A percentile compares a stretch with the other conserved stretches of the same genome.
Evolutionary conservation across 306 rosid genomes (phyloP).

Genomic region (Quercus dentata): DNA sequence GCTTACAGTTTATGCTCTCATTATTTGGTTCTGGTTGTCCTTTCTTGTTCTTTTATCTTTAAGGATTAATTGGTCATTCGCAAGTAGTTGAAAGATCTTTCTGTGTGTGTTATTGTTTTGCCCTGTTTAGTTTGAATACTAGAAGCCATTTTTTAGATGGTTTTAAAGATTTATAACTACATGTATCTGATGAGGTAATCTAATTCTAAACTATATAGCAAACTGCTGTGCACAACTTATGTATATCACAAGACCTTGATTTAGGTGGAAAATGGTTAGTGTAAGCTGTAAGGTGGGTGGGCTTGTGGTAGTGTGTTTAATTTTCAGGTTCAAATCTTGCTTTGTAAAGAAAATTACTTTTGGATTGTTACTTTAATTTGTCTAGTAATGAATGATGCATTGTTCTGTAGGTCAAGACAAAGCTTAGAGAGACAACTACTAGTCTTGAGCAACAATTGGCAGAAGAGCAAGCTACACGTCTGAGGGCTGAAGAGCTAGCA

Average conservation of each 20-base stretch:
- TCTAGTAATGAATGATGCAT: not conserved
- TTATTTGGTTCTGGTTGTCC: not conserved
- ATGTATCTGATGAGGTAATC: no score
- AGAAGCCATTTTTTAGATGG: not conserved
- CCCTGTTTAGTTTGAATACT: not conserved
- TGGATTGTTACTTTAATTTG: not conserved
- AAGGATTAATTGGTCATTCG: not conserved
- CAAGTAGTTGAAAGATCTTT: not conserved
- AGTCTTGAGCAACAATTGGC: constrained; percentile 72
- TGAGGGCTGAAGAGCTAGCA: constrained; percentile 57
- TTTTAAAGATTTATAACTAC: not conserved
- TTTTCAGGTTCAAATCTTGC: not conserved
- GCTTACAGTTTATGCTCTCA: not conserved
- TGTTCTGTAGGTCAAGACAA: constrained; percentile 44
- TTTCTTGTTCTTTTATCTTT: no score
- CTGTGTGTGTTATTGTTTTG: not conserved
- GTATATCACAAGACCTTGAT: not conserved
- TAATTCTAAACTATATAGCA: not conserved
- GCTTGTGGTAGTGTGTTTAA: not conserved
- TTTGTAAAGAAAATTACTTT: not conserved
- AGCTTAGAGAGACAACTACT: constrained; percentile 25
- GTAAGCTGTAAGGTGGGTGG: no score
- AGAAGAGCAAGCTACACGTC: constrained; percentile 77
- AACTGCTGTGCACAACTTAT: not conserved
- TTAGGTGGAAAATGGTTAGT: not conserved